Conservation (phyloP, 306 rosid genomes). For the Acacia acuminata region DNA sequence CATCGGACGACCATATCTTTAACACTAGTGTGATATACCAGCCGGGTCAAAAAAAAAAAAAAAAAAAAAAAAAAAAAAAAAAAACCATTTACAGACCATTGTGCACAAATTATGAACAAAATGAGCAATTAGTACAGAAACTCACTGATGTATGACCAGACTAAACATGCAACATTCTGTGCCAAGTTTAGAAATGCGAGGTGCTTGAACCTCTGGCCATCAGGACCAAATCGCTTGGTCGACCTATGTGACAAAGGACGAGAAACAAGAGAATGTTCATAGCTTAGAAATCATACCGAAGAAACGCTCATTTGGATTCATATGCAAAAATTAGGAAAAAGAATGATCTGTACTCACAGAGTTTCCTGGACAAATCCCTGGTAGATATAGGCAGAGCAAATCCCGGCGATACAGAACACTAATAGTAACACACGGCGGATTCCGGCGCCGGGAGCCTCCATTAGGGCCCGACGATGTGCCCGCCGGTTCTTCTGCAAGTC, state of each 20-base stretch:
- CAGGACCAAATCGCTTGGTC: conserved; percentile 70
- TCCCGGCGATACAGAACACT: conserved; percentile 66
- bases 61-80: not conserved
- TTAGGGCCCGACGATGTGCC: conserved; percentile 13
- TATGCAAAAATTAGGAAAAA: not conserved
- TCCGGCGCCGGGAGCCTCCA: conserved; percentile 70
- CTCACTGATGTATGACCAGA: conserved; percentile 81
- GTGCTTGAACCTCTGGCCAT: conserved; percentile 62
- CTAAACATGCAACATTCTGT: conserved; percentile 68
- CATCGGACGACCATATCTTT: conserved; percentile 55
- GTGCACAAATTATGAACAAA: not conserved
- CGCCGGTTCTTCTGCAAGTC: conserved; percentile 24
- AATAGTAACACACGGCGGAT: conserved; percentile 55
- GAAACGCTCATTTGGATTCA: not conserved
- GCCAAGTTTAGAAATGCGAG: conserved; percentile 74
- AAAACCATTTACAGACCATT: not conserved
- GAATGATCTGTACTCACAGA: conserved; percentile 40
- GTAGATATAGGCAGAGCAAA: conserved; percentile 77
- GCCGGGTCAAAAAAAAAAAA: not conserved
- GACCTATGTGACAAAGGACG: conserved; percentile 37
- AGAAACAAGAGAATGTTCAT: not conserved
- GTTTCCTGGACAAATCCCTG: conserved; percentile 83
- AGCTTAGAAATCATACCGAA: not conserved
- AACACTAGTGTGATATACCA: conserved; percentile 52
- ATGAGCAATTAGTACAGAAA: not conserved